Percentiles rank a stretch among this genome's conserved stretches.
Conservation (phyloP, 2,329 filamentous ascomycete species). For the Arthrobotrys pseudoclavata region DNA sequence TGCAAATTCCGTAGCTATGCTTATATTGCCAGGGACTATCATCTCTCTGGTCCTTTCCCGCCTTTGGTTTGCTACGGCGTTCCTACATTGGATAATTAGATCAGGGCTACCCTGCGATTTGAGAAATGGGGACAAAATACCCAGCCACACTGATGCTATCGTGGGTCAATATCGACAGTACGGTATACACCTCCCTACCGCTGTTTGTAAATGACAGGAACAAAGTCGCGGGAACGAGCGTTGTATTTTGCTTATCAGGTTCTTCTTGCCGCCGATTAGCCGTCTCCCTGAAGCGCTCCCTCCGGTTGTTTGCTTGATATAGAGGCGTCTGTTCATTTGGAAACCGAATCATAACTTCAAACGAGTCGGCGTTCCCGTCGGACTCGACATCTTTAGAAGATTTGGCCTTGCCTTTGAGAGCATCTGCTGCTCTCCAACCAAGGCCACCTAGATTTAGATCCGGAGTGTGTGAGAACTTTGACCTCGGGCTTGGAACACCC, state of each 20-base stretch:
- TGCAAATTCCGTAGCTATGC: slow-evolving; percentile 53
- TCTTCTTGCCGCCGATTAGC: slow-evolving; percentile 49
- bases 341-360: slow-evolving; percentile 57
- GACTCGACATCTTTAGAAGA: slow-evolving; percentile 27
- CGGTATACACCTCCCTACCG: slow-evolving; percentile 53
- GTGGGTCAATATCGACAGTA: slow-evolving; percentile 58
- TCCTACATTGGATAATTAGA: slow-evolving; percentile 3
- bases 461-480: slow-evolving; percentile 47
- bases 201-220: slow-evolving; percentile 57
- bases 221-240: slow-evolving; percentile 50
- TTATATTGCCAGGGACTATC: slow-evolving; percentile 53
- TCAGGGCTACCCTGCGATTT: background rate
- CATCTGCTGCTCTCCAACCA: slow-evolving; percentile 56
- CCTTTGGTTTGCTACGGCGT: slow-evolving; percentile 14
- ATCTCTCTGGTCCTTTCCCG: slow-evolving; percentile 47
- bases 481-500: slow-evolving; percentile 38
- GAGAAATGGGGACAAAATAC: slow-evolving; percentile 5
- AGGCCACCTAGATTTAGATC: slow-evolving; percentile 51
- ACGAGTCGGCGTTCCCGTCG: slow-evolving; percentile 40
- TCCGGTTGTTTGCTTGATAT: slow-evolving; percentile 48
- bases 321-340: slow-evolving; percentile 47
- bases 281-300: slow-evolving; percentile 49
- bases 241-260: slow-evolving; percentile 46
- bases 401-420: slow-evolving; percentile 45
- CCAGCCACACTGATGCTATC: slow-evolving; percentile 53